phyloP scores from a whole-genome alignment of 345 rosid genomes.

The Hirschfeldia incana region DNA sequence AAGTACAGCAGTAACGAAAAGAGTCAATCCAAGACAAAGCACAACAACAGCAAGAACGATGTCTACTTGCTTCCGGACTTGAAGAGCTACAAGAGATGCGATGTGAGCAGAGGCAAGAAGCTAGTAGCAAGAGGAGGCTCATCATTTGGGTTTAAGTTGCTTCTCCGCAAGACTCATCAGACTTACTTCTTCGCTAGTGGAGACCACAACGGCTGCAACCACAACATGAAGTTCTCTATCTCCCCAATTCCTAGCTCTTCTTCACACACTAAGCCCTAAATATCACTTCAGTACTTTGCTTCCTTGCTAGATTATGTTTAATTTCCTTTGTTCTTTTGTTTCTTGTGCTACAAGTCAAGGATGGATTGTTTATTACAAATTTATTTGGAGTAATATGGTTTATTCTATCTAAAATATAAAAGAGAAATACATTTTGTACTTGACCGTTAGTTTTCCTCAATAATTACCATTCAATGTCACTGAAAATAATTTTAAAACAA shows the following conservation, averaged over 20 bases:
- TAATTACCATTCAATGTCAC: too few species aligned
- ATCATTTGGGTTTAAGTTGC: slow-evolving; percentile 17
- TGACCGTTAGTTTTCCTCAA: too few species aligned
- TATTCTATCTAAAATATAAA: too few species aligned
- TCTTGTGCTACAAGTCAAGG: not conserved
- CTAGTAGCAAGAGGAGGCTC: slow-evolving; percentile 6
- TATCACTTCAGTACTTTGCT: not conserved
- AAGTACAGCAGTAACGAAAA: slow-evolving; percentile 4
- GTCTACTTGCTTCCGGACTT: slow-evolving; percentile 17
- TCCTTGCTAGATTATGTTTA: not conserved
- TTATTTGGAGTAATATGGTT: not conserved
- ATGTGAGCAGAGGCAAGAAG: slow-evolving; percentile 4
- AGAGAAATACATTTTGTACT: too few species aligned
- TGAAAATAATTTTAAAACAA: too few species aligned
- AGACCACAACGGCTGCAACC: slow-evolving; percentile 10
- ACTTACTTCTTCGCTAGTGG: slow-evolving; percentile 8
- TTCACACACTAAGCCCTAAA: slow-evolving; percentile 5
- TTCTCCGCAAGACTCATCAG: slow-evolving; percentile 17
- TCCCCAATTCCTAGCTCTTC: not conserved
- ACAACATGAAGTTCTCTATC: slow-evolving; percentile 21
- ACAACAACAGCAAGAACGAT: not conserved
- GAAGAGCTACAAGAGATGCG: slow-evolving; percentile 18
- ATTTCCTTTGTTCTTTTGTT: not conserved
- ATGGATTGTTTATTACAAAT: slow-evolving; percentile 8
- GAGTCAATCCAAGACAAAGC: not conserved